Conservation (phyloP, 2,329 filamentous ascomycete species). For the Curvularia spicifera region DNA sequence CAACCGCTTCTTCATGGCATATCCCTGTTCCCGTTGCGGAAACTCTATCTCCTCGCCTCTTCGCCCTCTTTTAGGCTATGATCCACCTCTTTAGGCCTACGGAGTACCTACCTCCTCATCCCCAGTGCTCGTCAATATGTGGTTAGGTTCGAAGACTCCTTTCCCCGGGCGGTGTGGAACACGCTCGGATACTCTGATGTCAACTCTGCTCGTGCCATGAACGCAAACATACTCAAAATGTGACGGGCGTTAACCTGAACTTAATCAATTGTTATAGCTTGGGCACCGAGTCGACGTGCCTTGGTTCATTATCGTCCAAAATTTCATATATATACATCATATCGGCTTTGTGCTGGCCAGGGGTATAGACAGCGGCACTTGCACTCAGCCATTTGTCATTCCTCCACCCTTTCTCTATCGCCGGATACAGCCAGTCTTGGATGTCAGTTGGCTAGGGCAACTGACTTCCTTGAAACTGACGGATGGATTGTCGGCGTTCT, state of each 20-base stretch:
- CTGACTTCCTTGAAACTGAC: slow-evolving; percentile 44
- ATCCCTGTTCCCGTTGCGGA: background rate
- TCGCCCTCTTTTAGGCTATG: background rate
- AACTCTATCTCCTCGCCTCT: background rate
- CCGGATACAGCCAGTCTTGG: slow-evolving; percentile 39
- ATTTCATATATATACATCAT: slow-evolving; percentile 14
- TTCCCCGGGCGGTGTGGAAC: background rate
- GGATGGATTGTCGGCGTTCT: slow-evolving; percentile 42
- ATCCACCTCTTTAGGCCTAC: background rate
- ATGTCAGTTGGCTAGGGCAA: slow-evolving; percentile 43
- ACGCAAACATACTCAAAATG: background rate
- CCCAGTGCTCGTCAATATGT: background rate
- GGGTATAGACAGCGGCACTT: background rate
- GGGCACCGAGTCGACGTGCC: background rate
- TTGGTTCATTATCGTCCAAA: background rate
- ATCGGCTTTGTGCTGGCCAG: background rate
- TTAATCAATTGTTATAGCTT: background rate
- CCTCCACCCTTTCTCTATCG: slow-evolving; percentile 6
- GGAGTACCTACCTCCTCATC: background rate
- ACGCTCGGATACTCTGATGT: background rate
- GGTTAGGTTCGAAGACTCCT: background rate
- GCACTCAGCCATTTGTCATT: background rate
- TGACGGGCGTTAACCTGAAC: background rate
- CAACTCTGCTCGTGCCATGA: background rate
- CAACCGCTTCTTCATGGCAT: background rate